Percentiles rank a stretch among this genome's conserved stretches.
These are phyloP conservation scores for Fistulina hepatica DNA, from an alignment of 1,284 basidiomycete genomes.

Conservation along the genomic window DNA sequence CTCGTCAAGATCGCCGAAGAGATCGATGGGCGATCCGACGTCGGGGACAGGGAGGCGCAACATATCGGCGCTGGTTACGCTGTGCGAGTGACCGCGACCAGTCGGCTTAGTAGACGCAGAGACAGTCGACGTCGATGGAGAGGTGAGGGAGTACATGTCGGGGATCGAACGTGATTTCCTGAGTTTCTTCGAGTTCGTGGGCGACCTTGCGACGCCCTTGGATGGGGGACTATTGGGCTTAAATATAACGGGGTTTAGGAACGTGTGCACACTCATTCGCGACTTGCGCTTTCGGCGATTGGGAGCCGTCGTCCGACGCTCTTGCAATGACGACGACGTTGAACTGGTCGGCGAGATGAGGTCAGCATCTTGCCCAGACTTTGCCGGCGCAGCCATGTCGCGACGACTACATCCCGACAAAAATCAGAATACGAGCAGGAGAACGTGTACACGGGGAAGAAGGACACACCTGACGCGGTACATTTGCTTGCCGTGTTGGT, in stretches of 20 bases:
- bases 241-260: constrained; percentile 43
- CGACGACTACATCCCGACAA: not conserved
- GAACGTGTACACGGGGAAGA: constrained; percentile 5
- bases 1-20: constrained; percentile 52
- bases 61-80: constrained; percentile 62
- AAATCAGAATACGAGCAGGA: constrained; percentile 13
- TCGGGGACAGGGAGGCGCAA: constrained; percentile 27
- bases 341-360: not conserved
- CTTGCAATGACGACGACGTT: no score
- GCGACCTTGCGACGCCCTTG: constrained; percentile 17
- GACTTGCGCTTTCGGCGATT: constrained; percentile 38
- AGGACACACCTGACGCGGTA: constrained; percentile 59
- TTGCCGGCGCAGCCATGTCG: constrained; percentile 28
- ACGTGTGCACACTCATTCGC: constrained; percentile 56
- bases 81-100: constrained; percentile 63
- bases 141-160: constrained; percentile 35
- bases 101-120: constrained; percentile 22
- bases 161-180: constrained; percentile 64
- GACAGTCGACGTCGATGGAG: constrained; percentile 12
- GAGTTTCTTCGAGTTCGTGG: constrained; percentile 30
- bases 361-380: constrained; percentile 11
- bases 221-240: constrained; percentile 26
- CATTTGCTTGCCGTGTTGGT: constrained; percentile 65
- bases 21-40: constrained; percentile 29
- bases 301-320: no score